Percentiles rank a stretch among this genome's conserved stretches.
Conservation (phyloP, 225 moss, liverwort and hornwort genomes). For the Physcomitrellopsis africana region DNA sequence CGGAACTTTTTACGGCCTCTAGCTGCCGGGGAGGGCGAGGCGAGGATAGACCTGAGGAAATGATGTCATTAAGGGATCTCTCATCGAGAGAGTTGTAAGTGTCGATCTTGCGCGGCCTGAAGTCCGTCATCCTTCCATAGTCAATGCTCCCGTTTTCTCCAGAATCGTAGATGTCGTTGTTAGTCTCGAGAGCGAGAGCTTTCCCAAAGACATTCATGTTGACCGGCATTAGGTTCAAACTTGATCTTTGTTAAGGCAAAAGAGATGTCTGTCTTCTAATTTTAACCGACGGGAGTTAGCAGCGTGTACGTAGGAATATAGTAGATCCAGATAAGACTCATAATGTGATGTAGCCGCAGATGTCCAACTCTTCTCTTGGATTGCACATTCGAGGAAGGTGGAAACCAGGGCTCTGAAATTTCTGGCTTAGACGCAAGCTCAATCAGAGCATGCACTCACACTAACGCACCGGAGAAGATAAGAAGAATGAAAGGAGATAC, state of each 20-base stretch:
- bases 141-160: constrained; percentile 64
- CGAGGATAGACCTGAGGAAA: constrained; percentile 70
- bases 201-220: constrained; percentile 57
- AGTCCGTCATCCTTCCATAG: constrained; percentile 62
- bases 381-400: constrained; percentile 49
- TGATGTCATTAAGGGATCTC: constrained; percentile 89
- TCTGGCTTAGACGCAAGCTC: constrained; percentile 15
- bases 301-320: constrained; percentile 28
- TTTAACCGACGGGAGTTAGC: constrained; percentile 1
- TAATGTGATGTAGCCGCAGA: constrained; percentile 36
- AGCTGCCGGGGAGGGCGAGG: constrained; percentile 78
- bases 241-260: not conserved
- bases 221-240: constrained; percentile 44
- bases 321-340: constrained; percentile 32
- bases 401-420: not conserved
- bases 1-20: constrained; percentile 95
- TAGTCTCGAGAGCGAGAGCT: constrained; percentile 53
- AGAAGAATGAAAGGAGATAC: constrained; percentile 31
- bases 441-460: constrained; percentile 26
- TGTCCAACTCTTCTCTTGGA: constrained; percentile 45
- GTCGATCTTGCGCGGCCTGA: constrained; percentile 63
- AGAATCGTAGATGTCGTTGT: constrained; percentile 28
- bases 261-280: not conserved
- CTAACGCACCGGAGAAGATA: not conserved
- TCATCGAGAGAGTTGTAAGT: constrained; percentile 79